Evolutionary conservation across 2,329 filamentous ascomycete genomes (phyloP), one percentile per base, ranked within the genome.

Genomic region (Colletotrichum filicis): DNA sequence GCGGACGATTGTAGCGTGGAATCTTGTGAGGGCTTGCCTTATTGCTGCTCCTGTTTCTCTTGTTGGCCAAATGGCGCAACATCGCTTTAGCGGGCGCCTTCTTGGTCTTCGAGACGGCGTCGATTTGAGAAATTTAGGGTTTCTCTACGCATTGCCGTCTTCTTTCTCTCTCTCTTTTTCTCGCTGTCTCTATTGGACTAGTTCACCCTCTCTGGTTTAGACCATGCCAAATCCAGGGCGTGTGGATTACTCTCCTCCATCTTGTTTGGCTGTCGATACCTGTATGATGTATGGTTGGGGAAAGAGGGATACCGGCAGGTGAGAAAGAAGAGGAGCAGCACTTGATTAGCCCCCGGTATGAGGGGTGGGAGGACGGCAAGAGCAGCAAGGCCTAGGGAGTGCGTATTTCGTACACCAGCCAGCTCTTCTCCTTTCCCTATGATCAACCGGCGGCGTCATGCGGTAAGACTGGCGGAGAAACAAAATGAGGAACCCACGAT

Each of bases 381-480:
- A 42, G 14, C 14, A 16, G 37, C 37, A 19, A 42, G 14, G 37
- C 37, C 37, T 42, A 28, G 35, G 11, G 55, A 59, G 46, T 35
- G 32, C 12, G 11, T 35, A 35, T 11, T 35, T 35, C 32, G 64
- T 35, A 62, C 42, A 49, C 42, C 16, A 11, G 42, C 53, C 61
- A 46, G 32, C 30, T 32, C 37, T 42, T 42, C 14, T 42, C 32
- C 32, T 35, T 35, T 35, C 32, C 19, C 42, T n/a, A 49, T 4
- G 19, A 24, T 52, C 14, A 28, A 61, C 42, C 66, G 70, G 70
- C 66, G 70, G 70, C 70, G 70, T 63, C 59, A 69, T 73, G 70
- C 66, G 53, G 70, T 69, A 65, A 69, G 70, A 73, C 70, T 55
- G 59, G 59, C 42, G 70, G 66, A 55, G 66, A 58, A 7, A 9